Base-by-base conservation (phyloP, 495 filamentous ascomycete species). In the Lasiosphaeria ovina region DNA sequence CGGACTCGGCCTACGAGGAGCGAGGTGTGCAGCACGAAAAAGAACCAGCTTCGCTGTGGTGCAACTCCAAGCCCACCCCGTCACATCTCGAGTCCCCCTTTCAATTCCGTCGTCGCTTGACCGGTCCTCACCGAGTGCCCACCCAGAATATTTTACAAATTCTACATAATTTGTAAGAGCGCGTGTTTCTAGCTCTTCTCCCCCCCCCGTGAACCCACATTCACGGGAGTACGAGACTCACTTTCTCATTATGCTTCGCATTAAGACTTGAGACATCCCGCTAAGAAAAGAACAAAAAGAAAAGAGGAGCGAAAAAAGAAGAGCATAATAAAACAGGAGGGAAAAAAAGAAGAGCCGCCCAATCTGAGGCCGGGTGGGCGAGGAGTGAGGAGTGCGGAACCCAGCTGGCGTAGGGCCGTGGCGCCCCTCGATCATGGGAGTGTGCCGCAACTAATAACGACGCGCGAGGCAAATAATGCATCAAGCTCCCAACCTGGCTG, bases 401-500 rank as follows among this genome's bases (percentile, higher is more conserved):
- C 36, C n/a, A 53, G 42, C 24, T 24, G 24, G 24, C 56, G 56
- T 54, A 17, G 48, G 45, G 55, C 61, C 54, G 54, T 17, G 36
- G 35, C 35, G 51, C 35, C 35, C 24, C 14, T 51, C 58, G 62
- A 69, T 59, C 34, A 70, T 72, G 67, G 65, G 63, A 62, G 54
- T 70, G 58, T 54, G 55, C 32, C 49, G 14, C 54, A 50, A 61
- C 60, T 64, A 44, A 24, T 24, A 24, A 64, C 52, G 35, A 54
- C 59, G 32, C 50, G 61, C 55, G 54, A 62, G 64, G 53, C 67
- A 62, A 62, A 70, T 54, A 40, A 78, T 77, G 76, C 72, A 77
- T 75, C 72, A 73, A 63, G 73, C 73, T 69, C 68, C 74, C 61
- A 74, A 66, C 66, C 65, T 77, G 73, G 69, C 70, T 63, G 76